Conservation (phyloP, 352 stramenopile genomes). For the Phytophthora pseudosyringae region DNA sequence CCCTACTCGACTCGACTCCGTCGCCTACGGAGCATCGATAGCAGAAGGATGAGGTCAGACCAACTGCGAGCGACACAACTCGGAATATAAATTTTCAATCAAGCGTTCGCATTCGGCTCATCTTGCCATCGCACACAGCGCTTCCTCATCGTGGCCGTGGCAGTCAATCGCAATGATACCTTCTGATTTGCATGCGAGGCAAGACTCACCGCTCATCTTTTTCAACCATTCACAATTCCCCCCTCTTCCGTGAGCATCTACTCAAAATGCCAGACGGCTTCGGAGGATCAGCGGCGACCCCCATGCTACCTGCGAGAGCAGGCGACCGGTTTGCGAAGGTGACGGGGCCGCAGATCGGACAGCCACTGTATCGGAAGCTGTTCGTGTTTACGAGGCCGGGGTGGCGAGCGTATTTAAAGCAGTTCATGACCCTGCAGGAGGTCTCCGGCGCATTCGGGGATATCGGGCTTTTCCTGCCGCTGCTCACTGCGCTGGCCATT, state of each 20-base stretch:
- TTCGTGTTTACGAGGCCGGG: constrained; percentile 66
- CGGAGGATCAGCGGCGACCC: constrained; percentile 17
- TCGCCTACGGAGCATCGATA: constrained; percentile 15
- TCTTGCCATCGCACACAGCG: neutral
- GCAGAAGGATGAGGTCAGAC: constrained; percentile 26
- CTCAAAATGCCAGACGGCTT: constrained; percentile 23
- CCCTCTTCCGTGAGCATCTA: neutral
- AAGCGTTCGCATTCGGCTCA: constrained; percentile 17
- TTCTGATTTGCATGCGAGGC: constrained; percentile 29
- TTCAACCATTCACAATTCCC: constrained; percentile 9
- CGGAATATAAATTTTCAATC: constrained; percentile 47
- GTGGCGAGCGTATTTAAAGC: constrained; percentile 62
- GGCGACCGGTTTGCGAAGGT: constrained; percentile 46
- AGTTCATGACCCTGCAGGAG: constrained; percentile 82
- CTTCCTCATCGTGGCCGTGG: too few relatives aligned
- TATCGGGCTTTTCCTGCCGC: constrained; percentile 93
- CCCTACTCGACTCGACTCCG: constrained; percentile 17
- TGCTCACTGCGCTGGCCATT: constrained; percentile 92
- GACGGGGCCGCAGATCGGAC: constrained; percentile 54
- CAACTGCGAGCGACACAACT: constrained; percentile 31
- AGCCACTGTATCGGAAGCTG: constrained; percentile 51
- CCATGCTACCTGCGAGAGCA: constrained; percentile 42
- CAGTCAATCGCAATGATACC: constrained; percentile 11
- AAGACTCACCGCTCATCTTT: constrained; percentile 7
- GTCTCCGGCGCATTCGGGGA: constrained; percentile 92